Base-by-base conservation (phyloP, 192 early-diverging fungal genomes). In the Dissophora globulifera region DNA sequence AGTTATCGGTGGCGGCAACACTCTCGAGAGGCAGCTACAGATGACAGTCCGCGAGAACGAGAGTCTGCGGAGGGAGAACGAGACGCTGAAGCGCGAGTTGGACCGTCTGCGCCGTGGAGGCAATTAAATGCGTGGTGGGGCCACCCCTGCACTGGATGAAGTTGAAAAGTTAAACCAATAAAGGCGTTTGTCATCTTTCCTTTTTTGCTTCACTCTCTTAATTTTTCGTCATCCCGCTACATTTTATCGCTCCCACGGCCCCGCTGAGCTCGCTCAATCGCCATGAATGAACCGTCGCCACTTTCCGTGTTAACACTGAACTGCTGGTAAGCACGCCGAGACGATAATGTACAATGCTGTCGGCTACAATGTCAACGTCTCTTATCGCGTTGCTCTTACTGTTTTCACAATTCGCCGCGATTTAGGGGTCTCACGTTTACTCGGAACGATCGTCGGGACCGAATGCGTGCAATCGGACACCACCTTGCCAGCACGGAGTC, bases 381-480 rank as follows among this genome's bases (percentile, higher is more conserved):
- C 41, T 38, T 6, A 50, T 19, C 13, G 8, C n/a, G 33, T 19
- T 29, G 17, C 22, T 48, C 25, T 8, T 46, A 43, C 48, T 16
- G 20, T 23, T n/a, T n/a, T n/a, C n/a, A 40, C 19, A 30, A 17
- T 30, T 50, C 3, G 22, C 9, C 9, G 62, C 20, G 7, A 33
- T 15, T 31, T 29, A 45, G 61, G 50, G 17, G 8, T n/a, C 42
- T 78, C 32, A 22, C 43, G 23, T 31, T 26, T 6, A n/a, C 1
- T 20, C 17, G 82, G 25, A 83, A 82, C 25, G 56, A 84, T 43
- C 69, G 81, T 13, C 30, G 78, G 38, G 75, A 67, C 33, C 69
- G 86, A 4, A 56, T 88, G 29, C 30, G 58, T 26, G 83, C 83
- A 16, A 88, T 88, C 69, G 86, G 81, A 35, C 78, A 80, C 17